Evolutionary conservation across 768 basidiomycete species (phyloP).

Genomic region (Phallus indusiatus): DNA sequence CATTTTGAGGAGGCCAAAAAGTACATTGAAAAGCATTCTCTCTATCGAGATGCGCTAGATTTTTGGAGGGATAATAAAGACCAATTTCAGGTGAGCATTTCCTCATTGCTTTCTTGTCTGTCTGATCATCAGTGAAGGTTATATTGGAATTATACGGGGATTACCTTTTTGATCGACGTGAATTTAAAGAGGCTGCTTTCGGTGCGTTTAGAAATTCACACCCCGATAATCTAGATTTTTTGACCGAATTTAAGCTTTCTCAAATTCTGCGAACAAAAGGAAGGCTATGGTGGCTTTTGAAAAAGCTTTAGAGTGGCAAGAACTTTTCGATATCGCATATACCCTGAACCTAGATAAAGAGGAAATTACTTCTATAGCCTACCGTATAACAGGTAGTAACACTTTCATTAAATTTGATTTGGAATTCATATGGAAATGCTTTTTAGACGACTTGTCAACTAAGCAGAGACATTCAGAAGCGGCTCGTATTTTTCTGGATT

Average conservation of each 20-base stretch:
- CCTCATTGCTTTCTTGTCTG: background rate
- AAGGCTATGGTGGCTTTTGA: conserved; percentile 89
- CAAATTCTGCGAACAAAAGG: conserved; percentile 46
- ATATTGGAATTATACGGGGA: conserved; percentile 73
- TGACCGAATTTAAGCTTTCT: conserved; percentile 45
- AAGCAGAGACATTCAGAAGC: conserved; percentile 80
- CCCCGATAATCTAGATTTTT: background rate
- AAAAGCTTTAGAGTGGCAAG: conserved; percentile 82
- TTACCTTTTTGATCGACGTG: conserved; percentile 77
- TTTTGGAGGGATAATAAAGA: conserved; percentile 62
- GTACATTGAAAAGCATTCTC: conserved; percentile 69
- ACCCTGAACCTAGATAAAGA: conserved; percentile 40
- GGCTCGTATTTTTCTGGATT: conserved; percentile 74
- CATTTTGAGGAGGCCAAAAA: conserved; percentile 70
- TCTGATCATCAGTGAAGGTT: conserved; percentile 29
- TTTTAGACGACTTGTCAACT: conserved; percentile 66
- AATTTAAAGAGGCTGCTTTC: conserved; percentile 75
- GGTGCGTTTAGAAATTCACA: conserved; percentile 33
- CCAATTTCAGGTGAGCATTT: conserved; percentile 41
- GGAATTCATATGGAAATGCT: conserved; percentile 5
- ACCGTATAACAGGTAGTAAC: conserved; percentile 68
- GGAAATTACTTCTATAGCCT: conserved; percentile 54
- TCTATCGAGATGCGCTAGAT: conserved; percentile 64
- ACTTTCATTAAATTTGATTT: background rate
- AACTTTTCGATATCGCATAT: conserved; percentile 74